These are phyloP conservation scores for Yamadazyma triangularis DNA, from an alignment of 1,139 yeast genomes.

Conservation along the genomic window DNA sequence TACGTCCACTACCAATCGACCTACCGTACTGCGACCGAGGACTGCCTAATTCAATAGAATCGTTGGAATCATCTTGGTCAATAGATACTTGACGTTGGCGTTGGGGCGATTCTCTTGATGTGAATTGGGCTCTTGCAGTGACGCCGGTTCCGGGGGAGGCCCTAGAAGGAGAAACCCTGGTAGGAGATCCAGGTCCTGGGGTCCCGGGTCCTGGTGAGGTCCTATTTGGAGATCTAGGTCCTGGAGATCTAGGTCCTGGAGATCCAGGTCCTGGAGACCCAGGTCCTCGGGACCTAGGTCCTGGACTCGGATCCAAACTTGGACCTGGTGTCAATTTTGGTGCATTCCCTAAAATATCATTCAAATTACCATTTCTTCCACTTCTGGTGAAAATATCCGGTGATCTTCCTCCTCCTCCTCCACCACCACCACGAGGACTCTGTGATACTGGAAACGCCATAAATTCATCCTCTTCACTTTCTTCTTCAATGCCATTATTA, in stretches of 20 bases:
- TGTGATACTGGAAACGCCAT: constrained; percentile 24
- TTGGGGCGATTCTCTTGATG: constrained; percentile 63
- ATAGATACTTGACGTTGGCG: constrained; percentile 49
- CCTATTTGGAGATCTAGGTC: too few relatives aligned
- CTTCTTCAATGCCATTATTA: constrained; percentile 21
- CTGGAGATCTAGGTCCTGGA: too few relatives aligned
- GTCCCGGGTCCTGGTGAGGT: constrained; percentile 17
- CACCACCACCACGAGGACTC: background rate
- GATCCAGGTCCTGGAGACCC: too few relatives aligned
- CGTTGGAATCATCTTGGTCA: constrained; percentile 37
- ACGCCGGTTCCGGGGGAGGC: constrained; percentile 4
- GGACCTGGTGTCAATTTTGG: constrained; percentile 11
- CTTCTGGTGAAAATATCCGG: constrained; percentile 46
- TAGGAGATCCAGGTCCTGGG: constrained; percentile 53
- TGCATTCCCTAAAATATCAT: constrained; percentile 11
- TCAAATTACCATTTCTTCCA: constrained; percentile 25
- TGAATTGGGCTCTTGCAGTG: constrained; percentile 53
- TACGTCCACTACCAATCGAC: constrained; percentile 29
- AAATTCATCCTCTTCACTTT: constrained; percentile 18
- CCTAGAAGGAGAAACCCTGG: constrained; percentile 68
- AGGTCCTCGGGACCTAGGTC: too few relatives aligned
- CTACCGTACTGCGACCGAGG: constrained; percentile 17
- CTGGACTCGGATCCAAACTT: constrained; percentile 4
- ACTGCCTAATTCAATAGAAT: constrained; percentile 10
- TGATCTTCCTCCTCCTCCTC: constrained; percentile 15